Conservation (phyloP, 371 early-diverging fungal genomes). For the Globomyces sp. region DNA sequence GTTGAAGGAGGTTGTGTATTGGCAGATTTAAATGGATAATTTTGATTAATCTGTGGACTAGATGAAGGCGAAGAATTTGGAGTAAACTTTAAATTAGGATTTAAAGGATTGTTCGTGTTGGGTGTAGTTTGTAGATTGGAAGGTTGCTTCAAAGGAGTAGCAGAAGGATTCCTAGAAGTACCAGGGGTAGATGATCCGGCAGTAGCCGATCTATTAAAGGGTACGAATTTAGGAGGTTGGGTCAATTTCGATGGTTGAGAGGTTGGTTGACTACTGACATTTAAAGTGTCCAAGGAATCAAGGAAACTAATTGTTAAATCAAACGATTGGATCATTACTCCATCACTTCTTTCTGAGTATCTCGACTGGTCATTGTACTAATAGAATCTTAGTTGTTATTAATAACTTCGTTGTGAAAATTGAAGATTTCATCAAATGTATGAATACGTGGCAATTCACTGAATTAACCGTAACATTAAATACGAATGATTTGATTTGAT, state of each 20-base stretch:
- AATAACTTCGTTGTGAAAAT: too few species aligned
- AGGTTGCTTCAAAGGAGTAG: not conserved
- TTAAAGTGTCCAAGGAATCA: constrained; percentile 1
- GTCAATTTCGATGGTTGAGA: not conserved
- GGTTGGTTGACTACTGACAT: not conserved
- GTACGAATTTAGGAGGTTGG: constrained; percentile 1
- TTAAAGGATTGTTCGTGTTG: not conserved
- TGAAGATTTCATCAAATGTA: too few species aligned
- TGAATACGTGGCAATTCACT: too few species aligned
- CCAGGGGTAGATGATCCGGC: not conserved
- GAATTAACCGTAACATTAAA: too few species aligned
- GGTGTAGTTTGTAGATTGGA: not conserved
- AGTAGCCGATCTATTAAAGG: not conserved
- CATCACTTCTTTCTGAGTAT: constrained; percentile 10
- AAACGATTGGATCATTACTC: not conserved
- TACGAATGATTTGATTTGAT: too few species aligned
- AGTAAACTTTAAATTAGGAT: not conserved
- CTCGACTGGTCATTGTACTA: not conserved
- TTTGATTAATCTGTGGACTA: too few species aligned
- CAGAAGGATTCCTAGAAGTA: not conserved
- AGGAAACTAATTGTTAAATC: not conserved
- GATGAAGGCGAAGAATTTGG: too few species aligned
- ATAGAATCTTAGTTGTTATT: too few species aligned
- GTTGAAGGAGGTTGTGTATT: not conserved
- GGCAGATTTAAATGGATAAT: too few species aligned